Evolutionary conservation across 1,139 yeast genomes (phyloP).

Genomic region (Candida dubliniensis): DNA sequence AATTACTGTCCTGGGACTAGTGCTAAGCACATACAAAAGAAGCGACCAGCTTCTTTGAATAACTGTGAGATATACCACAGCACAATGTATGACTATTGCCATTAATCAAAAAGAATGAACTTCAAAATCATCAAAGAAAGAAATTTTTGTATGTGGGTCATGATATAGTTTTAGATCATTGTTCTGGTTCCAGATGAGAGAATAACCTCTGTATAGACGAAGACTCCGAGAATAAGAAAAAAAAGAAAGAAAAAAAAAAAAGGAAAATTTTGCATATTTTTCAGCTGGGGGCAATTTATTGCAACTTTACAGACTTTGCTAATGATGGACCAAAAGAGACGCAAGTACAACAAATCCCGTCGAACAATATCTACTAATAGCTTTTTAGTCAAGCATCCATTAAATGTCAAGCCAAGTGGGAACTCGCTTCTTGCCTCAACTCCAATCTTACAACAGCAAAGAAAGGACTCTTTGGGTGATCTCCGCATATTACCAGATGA

Average conservation of each 20-base stretch:
- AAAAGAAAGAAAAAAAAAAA: background rate
- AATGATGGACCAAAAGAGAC: conserved; percentile 14
- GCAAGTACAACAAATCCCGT: conserved; percentile 17
- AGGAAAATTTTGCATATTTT: background rate
- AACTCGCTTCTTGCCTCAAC: conserved; percentile 42
- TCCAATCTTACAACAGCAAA: conserved; percentile 23
- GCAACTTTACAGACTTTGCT: background rate
- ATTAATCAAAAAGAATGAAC: too few species aligned
- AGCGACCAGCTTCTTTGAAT: too few species aligned
- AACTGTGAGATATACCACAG: too few species aligned
- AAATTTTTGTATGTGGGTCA: too few species aligned
- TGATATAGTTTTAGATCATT: too few species aligned
- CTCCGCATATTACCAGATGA: conserved; percentile 61
- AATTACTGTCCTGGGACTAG: too few species aligned
- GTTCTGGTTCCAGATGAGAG: too few species aligned
- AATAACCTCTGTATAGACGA: too few species aligned
- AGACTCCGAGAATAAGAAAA: background rate
- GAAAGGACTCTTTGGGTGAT: conserved; percentile 48
- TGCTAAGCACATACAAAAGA: too few species aligned
- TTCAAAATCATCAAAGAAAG: too few species aligned
- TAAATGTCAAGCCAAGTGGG: conserved; percentile 75
- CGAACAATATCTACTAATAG: conserved; percentile 24
- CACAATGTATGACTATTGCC: too few species aligned
- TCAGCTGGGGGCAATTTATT: background rate
- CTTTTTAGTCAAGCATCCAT: conserved; percentile 53